phyloP scores from a whole-genome alignment of 2,329 filamentous ascomycete genomes.

The Aureobasidium sp. region DNA sequence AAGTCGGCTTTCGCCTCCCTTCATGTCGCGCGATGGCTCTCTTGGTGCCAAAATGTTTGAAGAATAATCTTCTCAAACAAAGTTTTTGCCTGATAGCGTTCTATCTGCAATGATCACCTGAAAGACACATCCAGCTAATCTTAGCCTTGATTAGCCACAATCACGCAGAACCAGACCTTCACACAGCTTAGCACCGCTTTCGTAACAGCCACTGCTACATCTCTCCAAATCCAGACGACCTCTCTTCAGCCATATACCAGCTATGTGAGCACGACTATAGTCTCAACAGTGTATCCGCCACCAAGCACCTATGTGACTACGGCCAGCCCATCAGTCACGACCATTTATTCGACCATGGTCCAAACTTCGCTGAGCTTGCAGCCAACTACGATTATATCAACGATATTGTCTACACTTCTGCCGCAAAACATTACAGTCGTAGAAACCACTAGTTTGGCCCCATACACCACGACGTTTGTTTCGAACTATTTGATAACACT shows the following conservation, averaged over 20 bases:
- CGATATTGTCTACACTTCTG: not conserved
- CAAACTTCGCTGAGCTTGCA: not conserved
- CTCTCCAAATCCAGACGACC: not conserved
- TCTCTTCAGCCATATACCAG: not conserved
- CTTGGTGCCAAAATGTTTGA: not conserved
- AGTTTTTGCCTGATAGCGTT: not conserved
- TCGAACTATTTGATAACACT: not conserved
- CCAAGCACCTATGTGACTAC: not conserved
- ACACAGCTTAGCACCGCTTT: not conserved
- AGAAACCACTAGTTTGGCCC: not conserved
- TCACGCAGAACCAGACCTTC: not conserved
- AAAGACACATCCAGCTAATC: not conserved
- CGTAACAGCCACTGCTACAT: not conserved
- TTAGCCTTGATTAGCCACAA: not conserved
- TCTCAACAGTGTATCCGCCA: not conserved
- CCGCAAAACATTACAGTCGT: not conserved
- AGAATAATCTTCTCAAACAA: not conserved
- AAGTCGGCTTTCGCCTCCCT: not conserved
- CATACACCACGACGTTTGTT: slow-evolving; percentile 2
- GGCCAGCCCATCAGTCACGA: not conserved
- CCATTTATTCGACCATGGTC: not conserved
- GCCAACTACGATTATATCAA: not conserved
- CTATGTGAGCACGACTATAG: not conserved
- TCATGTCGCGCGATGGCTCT: not conserved
- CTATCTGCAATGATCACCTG: not conserved